These are phyloP conservation scores for Crithidia thermophila DNA, from an alignment of 208 protist genomes.

Conservation along the genomic window DNA sequence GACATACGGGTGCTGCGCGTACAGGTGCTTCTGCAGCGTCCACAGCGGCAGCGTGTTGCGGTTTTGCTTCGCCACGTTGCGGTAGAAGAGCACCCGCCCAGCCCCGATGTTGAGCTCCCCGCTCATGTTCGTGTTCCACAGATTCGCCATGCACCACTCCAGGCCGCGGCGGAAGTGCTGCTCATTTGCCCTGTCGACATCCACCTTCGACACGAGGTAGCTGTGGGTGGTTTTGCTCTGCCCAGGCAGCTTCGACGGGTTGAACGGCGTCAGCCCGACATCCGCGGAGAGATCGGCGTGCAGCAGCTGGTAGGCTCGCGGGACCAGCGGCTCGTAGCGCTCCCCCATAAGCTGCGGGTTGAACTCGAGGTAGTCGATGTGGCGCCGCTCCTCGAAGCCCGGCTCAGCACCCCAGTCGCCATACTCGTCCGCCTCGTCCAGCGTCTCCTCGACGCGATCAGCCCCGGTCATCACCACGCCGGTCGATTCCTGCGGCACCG, in stretches of 20 bases:
- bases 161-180: constrained; percentile 74
- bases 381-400: constrained; percentile 73
- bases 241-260: constrained; percentile 71
- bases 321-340: constrained; percentile 65
- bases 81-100: constrained; percentile 82
- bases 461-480: constrained; percentile 63
- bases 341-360: constrained; percentile 61
- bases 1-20: constrained; percentile 82
- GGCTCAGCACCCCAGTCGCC: constrained; percentile 92
- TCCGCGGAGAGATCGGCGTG: constrained; percentile 77
- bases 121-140: constrained; percentile 91
- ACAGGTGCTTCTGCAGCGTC: constrained; percentile 80
- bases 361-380: constrained; percentile 86
- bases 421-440: constrained; percentile 92
- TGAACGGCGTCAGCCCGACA: constrained; percentile 47
- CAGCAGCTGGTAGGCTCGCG: constrained; percentile 86
- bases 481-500: constrained; percentile 29
- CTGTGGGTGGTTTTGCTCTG: constrained; percentile 46
- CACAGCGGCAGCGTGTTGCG: constrained; percentile 83
- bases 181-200: constrained; percentile 74
- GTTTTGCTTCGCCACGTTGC: constrained; percentile 84
- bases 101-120: constrained; percentile 91
- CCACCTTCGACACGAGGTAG: constrained; percentile 53
- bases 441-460: constrained; percentile 73
- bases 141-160: constrained; percentile 87